Evolutionary conservation across 129 eudicot species (phyloP).

Genomic region (Lonicera japonica): DNA sequence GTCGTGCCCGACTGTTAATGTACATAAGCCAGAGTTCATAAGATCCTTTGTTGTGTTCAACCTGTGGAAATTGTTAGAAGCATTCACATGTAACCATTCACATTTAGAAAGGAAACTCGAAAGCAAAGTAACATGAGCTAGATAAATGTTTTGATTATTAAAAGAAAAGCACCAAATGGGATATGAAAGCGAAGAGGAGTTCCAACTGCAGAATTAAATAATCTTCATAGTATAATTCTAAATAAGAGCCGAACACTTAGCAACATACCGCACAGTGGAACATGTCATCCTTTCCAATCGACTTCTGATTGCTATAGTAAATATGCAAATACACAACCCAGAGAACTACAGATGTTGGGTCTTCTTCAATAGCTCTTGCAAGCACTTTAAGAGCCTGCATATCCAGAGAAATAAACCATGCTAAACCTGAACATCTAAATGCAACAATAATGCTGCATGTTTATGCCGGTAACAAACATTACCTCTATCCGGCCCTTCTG

Average conservation of each 20-base stretch:
- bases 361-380: slow-evolving; percentile 59
- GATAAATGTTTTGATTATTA: neutral
- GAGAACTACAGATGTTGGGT: slow-evolving; percentile 53
- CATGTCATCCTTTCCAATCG: slow-evolving; percentile 65
- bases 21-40: slow-evolving; percentile 80
- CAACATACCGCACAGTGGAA: slow-evolving; percentile 56
- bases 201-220: neutral
- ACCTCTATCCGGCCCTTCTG: slow-evolving; percentile 57
- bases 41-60: slow-evolving; percentile 39
- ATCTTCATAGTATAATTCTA: neutral
- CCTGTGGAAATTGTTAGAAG: slow-evolving; percentile 29
- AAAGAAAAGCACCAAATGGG: neutral
- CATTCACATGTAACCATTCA: neutral
- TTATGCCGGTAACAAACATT: slow-evolving; percentile 3
- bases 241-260: slow-evolving; percentile 4
- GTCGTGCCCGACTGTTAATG: slow-evolving; percentile 57
- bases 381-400: slow-evolving; percentile 61
- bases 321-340: slow-evolving; percentile 70
- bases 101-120: neutral
- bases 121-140: neutral
- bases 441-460: neutral
- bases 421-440: neutral
- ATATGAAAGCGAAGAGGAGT: neutral
- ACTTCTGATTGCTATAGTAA: slow-evolving; percentile 52
- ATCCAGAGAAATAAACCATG: neutral